Percentiles rank a stretch among this genome's conserved stretches.
phyloP scores from a whole-genome alignment of 2,329 filamentous ascomycete species.

The Ophiostoma australiae region DNA sequence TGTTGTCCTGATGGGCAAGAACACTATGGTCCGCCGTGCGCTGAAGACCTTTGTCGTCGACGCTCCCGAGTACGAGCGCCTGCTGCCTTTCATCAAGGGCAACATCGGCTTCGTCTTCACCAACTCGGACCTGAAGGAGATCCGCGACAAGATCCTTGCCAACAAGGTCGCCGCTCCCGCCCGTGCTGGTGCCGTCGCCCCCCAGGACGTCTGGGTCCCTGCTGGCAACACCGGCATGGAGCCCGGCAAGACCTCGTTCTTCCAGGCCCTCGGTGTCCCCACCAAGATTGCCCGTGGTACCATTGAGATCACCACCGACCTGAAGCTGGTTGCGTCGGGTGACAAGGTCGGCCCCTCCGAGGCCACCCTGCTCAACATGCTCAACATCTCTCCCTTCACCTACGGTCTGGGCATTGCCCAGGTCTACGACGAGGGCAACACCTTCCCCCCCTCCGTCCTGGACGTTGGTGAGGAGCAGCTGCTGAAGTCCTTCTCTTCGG shows the following conservation, averaged over 20 bases:
- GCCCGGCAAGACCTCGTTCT: constrained; percentile 99
- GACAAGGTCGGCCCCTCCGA: constrained; percentile 97
- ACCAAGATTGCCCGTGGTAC: constrained; percentile 99
- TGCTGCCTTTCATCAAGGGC: constrained; percentile 91
- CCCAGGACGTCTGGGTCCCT: constrained; percentile 87
- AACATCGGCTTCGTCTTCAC: constrained; percentile 99
- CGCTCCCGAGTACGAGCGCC: constrained; percentile 94
- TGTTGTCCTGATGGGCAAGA: constrained; percentile 99
- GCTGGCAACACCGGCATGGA: constrained; percentile 99
- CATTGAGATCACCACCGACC: constrained; percentile 97
- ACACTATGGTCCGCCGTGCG: constrained; percentile 99
- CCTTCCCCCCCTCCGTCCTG: constrained; percentile 77
- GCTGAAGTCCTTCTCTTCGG: constrained; percentile 71
- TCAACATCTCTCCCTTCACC: constrained; percentile 99
- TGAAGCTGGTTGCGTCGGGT: constrained; percentile 93
- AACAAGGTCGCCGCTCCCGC: constrained; percentile 98
- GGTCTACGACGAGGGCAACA: constrained; percentile 97
- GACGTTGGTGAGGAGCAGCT: constrained; percentile 96
- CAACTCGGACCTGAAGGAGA: constrained; percentile 87
- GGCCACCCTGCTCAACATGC: constrained; percentile 97
- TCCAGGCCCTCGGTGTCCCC: constrained; percentile 99
- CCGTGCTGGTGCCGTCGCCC: constrained; percentile 94
- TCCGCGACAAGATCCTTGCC: constrained; percentile 87
- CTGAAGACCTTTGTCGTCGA: constrained; percentile 90
- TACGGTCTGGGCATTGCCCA: constrained; percentile 96